Percentiles rank a stretch among this genome's conserved stretches.
These are phyloP conservation scores for Asterophora lycoperdoides DNA, from an alignment of 768 basidiomycete genomes.

Conservation along the genomic window DNA sequence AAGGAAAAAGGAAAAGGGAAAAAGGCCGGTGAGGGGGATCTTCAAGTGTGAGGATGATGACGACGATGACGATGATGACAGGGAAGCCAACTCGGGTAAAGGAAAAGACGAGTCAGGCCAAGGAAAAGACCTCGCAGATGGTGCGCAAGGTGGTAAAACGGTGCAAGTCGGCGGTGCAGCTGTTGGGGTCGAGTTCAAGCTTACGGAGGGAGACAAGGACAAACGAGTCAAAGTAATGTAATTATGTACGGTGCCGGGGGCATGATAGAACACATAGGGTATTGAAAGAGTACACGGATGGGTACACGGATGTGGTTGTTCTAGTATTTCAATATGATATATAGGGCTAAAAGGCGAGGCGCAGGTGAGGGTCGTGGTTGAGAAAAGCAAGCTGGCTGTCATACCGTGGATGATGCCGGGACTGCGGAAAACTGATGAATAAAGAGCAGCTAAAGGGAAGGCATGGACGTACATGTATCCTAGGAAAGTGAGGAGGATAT, in stretches of 20 bases:
- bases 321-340: conserved; percentile 79
- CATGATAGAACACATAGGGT: conserved; percentile 8
- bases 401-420: conserved; percentile 75
- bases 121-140: too few species aligned
- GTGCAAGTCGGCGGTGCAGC: too few species aligned
- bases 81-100: too few species aligned
- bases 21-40: conserved; percentile 19
- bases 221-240: not conserved
- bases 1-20: not conserved
- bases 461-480: conserved; percentile 65
- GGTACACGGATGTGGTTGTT: not conserved
- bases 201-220: too few species aligned
- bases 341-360: conserved; percentile 47
- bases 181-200: too few species aligned
- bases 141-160: too few species aligned
- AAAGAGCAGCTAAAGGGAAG: not conserved
- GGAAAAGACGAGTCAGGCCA: too few species aligned
- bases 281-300: not conserved
- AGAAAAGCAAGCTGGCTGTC: conserved; percentile 4
- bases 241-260: not conserved
- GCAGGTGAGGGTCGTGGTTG: conserved; percentile 15
- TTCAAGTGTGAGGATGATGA: conserved; percentile 13
- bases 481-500: conserved; percentile 73
- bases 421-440: conserved; percentile 30
- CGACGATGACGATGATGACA: not conserved